Conservation (phyloP, 2,329 filamentous ascomycete species). For the Hypomyces perniciosus region DNA sequence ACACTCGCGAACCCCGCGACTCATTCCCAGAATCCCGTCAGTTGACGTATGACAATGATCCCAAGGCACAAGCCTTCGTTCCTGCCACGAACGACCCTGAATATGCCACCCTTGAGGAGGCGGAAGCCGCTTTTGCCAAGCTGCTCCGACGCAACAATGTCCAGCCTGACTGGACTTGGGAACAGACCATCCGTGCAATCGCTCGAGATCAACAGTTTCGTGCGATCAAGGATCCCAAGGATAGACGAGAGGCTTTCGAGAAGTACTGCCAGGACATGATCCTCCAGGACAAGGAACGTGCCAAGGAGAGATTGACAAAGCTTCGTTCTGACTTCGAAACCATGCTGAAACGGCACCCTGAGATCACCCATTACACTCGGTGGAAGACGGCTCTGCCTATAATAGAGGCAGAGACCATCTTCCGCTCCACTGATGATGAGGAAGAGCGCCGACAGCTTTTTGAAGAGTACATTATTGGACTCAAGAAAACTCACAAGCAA, state of each 20-base stretch:
- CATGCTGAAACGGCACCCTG: slow-evolving; percentile 93
- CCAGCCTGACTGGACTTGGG: slow-evolving; percentile 88
- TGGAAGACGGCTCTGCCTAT: slow-evolving; percentile 96
- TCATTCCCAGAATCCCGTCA: slow-evolving; percentile 51
- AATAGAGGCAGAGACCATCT: slow-evolving; percentile 91
- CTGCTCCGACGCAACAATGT: slow-evolving; percentile 79
- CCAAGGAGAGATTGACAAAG: slow-evolving; percentile 88
- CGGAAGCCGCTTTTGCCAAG: slow-evolving; percentile 89
- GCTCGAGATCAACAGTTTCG: slow-evolving; percentile 91
- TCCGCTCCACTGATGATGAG: slow-evolving; percentile 84
- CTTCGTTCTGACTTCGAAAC: slow-evolving; percentile 88
- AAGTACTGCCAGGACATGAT: slow-evolving; percentile 90
- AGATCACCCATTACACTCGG: slow-evolving; percentile 93
- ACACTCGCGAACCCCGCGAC: slow-evolving; percentile 22
- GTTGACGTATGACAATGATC: slow-evolving; percentile 50
- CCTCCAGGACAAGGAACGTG: slow-evolving; percentile 86
- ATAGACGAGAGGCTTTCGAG: slow-evolving; percentile 85
- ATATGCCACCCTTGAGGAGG: slow-evolving; percentile 75
- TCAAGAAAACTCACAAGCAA: slow-evolving; percentile 76
- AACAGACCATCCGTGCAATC: slow-evolving; percentile 76
- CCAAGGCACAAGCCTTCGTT: slow-evolving; percentile 52
- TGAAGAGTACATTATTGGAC: slow-evolving; percentile 81
- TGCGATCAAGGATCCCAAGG: slow-evolving; percentile 85
- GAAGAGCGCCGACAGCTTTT: slow-evolving; percentile 84
- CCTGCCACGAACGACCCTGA: slow-evolving; percentile 67